Percentiles rank a stretch among this genome's conserved stretches.
phyloP scores from a whole-genome alignment of 805 yeast genomes.

The Yarrowia sp. region DNA sequence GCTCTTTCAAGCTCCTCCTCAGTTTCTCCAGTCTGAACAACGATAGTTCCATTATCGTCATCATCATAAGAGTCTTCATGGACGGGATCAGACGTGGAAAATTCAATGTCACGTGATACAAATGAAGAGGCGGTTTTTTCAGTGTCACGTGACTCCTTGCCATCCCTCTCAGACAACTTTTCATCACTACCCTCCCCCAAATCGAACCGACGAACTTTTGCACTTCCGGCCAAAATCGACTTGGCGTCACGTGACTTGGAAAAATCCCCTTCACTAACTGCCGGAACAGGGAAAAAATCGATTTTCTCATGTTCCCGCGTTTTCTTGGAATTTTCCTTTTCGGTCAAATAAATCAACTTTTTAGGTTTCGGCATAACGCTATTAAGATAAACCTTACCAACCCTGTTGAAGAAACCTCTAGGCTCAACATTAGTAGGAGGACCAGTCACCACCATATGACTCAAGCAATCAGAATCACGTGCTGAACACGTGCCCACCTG shows the following conservation, averaged over 20 bases:
- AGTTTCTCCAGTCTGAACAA: background rate
- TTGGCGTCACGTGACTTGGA: background rate
- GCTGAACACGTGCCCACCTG: background rate
- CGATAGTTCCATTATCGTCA: conserved; percentile 2
- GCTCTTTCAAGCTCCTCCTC: background rate
- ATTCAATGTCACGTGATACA: background rate
- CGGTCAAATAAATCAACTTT: background rate
- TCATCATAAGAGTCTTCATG: conserved; percentile 6
- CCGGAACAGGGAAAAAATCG: background rate
- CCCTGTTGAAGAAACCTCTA: background rate
- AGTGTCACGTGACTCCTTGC: background rate
- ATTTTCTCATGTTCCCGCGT: background rate
- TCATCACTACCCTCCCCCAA: too few relatives aligned
- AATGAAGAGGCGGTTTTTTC: too few relatives aligned
- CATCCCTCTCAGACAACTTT: too few relatives aligned
- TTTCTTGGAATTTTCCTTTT: background rate
- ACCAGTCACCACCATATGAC: background rate
- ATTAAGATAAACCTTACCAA: background rate
- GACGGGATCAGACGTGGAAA: background rate
- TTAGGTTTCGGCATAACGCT: background rate
- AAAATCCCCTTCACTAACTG: background rate
- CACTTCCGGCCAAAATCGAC: background rate
- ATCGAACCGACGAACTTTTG: too few relatives aligned
- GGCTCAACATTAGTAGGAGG: background rate
- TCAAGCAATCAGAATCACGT: background rate